These are phyloP conservation scores for Termitomyces sp. DNA, from an alignment of 768 basidiomycete genomes.

Conservation along the genomic window DNA sequence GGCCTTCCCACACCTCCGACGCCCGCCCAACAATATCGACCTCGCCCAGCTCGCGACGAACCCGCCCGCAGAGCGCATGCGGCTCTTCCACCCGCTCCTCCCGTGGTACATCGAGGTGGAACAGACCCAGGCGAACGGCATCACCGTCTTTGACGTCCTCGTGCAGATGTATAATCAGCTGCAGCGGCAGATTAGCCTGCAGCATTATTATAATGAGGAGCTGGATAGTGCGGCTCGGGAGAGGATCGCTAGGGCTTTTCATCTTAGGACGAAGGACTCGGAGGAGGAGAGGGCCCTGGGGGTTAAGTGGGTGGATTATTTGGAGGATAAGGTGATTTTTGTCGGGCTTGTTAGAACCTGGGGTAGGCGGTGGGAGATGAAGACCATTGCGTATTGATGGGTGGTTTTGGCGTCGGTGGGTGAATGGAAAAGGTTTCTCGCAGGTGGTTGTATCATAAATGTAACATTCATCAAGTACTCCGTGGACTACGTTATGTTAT, in stretches of 20 bases:
- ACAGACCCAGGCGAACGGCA: background rate
- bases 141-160: background rate
- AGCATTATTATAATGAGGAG: constrained; percentile 59
- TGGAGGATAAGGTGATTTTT: constrained; percentile 48
- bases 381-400: constrained; percentile 23
- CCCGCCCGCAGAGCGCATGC: constrained; percentile 28
- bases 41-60: constrained; percentile 39
- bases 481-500: too few relatives aligned
- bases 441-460: too few relatives aligned
- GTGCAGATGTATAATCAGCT: background rate
- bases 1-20: background rate
- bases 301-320: constrained; percentile 54
- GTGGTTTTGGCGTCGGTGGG: too few relatives aligned
- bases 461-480: too few relatives aligned
- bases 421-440: too few relatives aligned
- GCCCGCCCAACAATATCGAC: constrained; percentile 34
- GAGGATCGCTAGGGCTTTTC: constrained; percentile 39
- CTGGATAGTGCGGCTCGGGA: constrained; percentile 41
- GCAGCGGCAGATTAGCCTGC: constrained; percentile 24
- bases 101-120: background rate
- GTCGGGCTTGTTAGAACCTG: constrained; percentile 48
- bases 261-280: constrained; percentile 32
- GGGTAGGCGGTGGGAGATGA: constrained; percentile 65
- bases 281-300: constrained; percentile 33
- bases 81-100: background rate